phyloP scores from a whole-genome alignment of 1,139 yeast species.

The Torulaspora globosa region DNA sequence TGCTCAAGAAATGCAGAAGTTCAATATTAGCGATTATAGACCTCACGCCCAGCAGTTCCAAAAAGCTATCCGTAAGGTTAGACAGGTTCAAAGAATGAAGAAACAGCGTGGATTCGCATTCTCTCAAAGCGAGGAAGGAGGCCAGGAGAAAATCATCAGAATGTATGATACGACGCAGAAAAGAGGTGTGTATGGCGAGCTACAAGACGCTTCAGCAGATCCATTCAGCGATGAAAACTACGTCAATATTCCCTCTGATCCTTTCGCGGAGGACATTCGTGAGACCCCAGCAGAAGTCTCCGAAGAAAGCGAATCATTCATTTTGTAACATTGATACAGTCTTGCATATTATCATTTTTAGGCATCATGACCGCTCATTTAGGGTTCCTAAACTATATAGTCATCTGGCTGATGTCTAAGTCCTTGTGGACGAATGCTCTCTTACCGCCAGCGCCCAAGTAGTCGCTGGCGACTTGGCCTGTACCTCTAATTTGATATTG shows the following conservation, averaged over 20 bases:
- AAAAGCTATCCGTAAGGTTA: slow-evolving; percentile 91
- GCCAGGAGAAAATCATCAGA: slow-evolving; percentile 85
- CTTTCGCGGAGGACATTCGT: slow-evolving; percentile 12
- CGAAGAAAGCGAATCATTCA: slow-evolving; percentile 8
- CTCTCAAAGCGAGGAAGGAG: slow-evolving; percentile 90
- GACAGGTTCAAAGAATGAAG: slow-evolving; percentile 97
- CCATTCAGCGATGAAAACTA: slow-evolving; percentile 30
- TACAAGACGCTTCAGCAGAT: slow-evolving; percentile 40
- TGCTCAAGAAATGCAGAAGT: slow-evolving; percentile 95
- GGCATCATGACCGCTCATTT: neutral
- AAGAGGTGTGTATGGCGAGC: slow-evolving; percentile 53
- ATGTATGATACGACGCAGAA: slow-evolving; percentile 86
- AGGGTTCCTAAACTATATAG: neutral
- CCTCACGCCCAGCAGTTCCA: slow-evolving; percentile 97
- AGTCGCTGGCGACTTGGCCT: slow-evolving; percentile 90
- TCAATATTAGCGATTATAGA: slow-evolving; percentile 86
- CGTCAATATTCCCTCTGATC: slow-evolving; percentile 15
- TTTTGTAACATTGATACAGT: slow-evolving; percentile 2
- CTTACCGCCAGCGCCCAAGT: slow-evolving; percentile 87
- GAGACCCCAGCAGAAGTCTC: slow-evolving; percentile 5
- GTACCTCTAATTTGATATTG: slow-evolving; percentile 88
- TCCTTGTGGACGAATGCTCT: slow-evolving; percentile 75
- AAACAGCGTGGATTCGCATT: slow-evolving; percentile 98
- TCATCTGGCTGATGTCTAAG: slow-evolving; percentile 39
- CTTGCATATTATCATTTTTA: neutral